Percentiles rank a stretch among this genome's conserved stretches.
Conservation (phyloP, 495 filamentous ascomycete genomes). For the Hypoxylon trugodes region DNA sequence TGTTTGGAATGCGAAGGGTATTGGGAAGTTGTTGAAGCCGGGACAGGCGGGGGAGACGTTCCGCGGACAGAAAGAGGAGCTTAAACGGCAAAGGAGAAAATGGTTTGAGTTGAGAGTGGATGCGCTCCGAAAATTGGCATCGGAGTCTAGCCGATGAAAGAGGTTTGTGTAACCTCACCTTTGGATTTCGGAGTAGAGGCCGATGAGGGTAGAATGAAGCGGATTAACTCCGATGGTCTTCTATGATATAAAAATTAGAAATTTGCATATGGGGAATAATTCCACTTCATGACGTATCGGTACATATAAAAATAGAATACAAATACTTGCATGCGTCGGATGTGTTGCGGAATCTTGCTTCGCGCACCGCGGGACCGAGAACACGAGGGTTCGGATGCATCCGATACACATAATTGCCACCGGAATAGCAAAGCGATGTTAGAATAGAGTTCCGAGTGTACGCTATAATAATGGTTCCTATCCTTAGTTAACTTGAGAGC, state of each 20-base stretch:
- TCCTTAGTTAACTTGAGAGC: not conserved
- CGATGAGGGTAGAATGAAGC: no score
- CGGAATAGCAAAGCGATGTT: constrained; percentile 1
- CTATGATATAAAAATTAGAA: no score
- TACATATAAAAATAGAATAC: not conserved
- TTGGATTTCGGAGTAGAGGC: no score
- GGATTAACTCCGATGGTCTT: no score
- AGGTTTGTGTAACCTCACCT: no score
- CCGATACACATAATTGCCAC: constrained; percentile 12
- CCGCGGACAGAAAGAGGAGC: not conserved
- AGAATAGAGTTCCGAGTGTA: constrained; percentile 3
- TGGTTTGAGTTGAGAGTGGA: constrained; percentile 9
- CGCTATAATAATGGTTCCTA: not conserved
- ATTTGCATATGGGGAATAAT: no score
- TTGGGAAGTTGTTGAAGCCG: not conserved
- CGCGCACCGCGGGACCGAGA: not conserved
- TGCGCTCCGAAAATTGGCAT: not conserved
- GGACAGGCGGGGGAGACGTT: constrained; percentile 1
- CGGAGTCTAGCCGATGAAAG: not conserved
- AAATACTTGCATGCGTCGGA: not conserved
- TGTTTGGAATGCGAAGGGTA: not conserved
- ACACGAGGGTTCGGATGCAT: not conserved
- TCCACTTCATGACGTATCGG: no score
- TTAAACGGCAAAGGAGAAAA: not conserved
- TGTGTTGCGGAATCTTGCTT: not conserved